Conservation (phyloP, 768 basidiomycete genomes). For the Phlegmacium glaucopus region DNA sequence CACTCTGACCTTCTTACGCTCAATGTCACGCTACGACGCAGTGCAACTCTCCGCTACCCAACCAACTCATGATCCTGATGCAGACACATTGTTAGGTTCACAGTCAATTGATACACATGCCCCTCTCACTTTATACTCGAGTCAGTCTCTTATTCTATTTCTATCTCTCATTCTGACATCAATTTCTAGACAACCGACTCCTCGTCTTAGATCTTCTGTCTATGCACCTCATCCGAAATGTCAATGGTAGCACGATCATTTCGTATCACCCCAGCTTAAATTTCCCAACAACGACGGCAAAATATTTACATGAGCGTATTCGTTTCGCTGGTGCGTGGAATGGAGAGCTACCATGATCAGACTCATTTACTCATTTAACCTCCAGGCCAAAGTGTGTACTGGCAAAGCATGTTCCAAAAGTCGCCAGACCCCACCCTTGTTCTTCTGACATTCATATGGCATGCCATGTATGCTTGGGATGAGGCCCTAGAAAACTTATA, state of each 20-base stretch:
- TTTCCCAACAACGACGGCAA: constrained; percentile 31
- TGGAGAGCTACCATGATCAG: too few species aligned
- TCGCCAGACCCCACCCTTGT: constrained; percentile 53
- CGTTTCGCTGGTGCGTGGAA: constrained; percentile 28
- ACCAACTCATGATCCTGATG: neutral
- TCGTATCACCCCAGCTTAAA: constrained; percentile 38
- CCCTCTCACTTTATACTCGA: constrained; percentile 25
- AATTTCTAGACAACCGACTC: constrained; percentile 21
- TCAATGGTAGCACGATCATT: constrained; percentile 41
- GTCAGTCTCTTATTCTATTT: constrained; percentile 5
- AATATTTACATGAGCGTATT: constrained; percentile 37
- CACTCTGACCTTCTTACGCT: constrained; percentile 43
- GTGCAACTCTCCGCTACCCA: constrained; percentile 6
- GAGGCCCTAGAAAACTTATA: constrained; percentile 52
- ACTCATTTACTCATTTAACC: too few species aligned
- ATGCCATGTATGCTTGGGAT: constrained; percentile 59
- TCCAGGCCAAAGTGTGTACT: constrained; percentile 36
- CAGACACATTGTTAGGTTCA: constrained; percentile 11
- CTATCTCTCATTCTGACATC: neutral
- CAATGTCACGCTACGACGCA: constrained; percentile 16
- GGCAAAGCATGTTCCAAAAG: constrained; percentile 34
- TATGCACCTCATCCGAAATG: constrained; percentile 38
- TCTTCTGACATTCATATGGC: constrained; percentile 50
- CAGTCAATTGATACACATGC: constrained; percentile 34
- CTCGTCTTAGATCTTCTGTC: constrained; percentile 41